These are phyloP conservation scores for Sphagnurus paluster DNA, from an alignment of 1,284 basidiomycete species.

Conservation along the genomic window DNA sequence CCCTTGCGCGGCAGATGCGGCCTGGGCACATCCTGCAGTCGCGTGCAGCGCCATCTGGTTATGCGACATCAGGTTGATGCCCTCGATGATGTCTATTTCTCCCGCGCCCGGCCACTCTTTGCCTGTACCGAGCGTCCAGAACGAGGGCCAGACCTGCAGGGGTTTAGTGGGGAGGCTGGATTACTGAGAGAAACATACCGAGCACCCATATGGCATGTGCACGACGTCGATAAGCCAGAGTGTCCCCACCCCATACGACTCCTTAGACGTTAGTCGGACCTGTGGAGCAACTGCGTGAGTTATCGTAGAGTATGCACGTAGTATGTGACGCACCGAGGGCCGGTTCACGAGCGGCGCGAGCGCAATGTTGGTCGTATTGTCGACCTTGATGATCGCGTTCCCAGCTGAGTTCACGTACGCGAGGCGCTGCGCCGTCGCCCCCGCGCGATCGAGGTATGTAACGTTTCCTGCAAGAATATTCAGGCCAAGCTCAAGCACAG, in stretches of 20 bases:
- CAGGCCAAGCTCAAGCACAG: not conserved
- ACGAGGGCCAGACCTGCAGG: constrained; percentile 50
- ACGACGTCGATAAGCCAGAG: constrained; percentile 56
- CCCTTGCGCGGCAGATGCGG: constrained; percentile 28
- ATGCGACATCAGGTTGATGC: constrained; percentile 43
- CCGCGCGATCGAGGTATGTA: constrained; percentile 45
- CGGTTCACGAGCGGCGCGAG: constrained; percentile 47
- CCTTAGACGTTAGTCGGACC: constrained; percentile 54
- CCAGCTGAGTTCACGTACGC: constrained; percentile 55
- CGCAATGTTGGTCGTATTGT: constrained; percentile 50
- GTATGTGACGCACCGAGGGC: constrained; percentile 46
- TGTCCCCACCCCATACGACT: constrained; percentile 51
- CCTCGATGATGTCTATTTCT: constrained; percentile 63
- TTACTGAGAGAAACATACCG: constrained; percentile 46
- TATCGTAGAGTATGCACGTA: not conserved
- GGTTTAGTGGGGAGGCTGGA: constrained; percentile 2
- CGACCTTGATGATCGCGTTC: constrained; percentile 59
- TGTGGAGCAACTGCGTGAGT: constrained; percentile 20
- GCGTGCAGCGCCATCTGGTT: constrained; percentile 70
- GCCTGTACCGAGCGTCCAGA: constrained; percentile 44
- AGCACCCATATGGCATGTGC: constrained; percentile 67
- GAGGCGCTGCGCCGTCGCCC: constrained; percentile 43
- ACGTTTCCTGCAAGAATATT: constrained; percentile 41
- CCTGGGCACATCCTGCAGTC: constrained; percentile 39
- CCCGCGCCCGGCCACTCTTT: constrained; percentile 43